Evolutionary conservation across 2,329 filamentous ascomycete genomes (phyloP).

Genomic region (Sporothrix pseudoabietina): DNA sequence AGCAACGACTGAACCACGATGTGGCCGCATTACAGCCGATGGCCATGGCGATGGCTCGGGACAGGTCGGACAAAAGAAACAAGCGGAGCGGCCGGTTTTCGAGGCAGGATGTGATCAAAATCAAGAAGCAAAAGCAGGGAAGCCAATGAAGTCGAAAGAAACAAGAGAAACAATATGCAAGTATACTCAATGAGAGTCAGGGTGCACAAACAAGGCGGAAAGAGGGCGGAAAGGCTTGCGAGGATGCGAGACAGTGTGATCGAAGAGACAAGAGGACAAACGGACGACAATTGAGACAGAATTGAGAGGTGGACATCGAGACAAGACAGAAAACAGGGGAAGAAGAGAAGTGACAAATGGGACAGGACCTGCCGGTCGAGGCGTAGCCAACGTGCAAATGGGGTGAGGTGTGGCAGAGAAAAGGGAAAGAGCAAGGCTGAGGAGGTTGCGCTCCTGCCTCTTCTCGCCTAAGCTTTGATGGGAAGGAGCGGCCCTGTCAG

Average conservation of each 20-base stretch:
- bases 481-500: slow-evolving; percentile 10
- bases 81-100: background rate
- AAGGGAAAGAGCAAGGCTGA: slow-evolving; percentile 23
- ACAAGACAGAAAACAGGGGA: background rate
- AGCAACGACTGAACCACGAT: background rate
- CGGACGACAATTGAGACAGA: background rate
- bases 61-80: slow-evolving; percentile 1
- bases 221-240: background rate
- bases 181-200: background rate
- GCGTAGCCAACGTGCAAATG: slow-evolving; percentile 14
- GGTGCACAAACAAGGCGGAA: background rate
- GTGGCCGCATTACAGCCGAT: slow-evolving; percentile 27
- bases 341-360: background rate
- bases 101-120: background rate
- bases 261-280: background rate
- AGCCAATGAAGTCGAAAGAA: background rate
- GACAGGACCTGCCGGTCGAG: background rate
- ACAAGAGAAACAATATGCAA: background rate
- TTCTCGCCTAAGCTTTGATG: slow-evolving; percentile 3
- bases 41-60: slow-evolving; percentile 13
- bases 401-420: slow-evolving; percentile 17
- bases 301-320: background rate
- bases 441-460: background rate
- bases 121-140: background rate
- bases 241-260: background rate